Conservation (phyloP, 2,329 filamentous ascomycete genomes). For the Talaromyces rugulosus region DNA sequence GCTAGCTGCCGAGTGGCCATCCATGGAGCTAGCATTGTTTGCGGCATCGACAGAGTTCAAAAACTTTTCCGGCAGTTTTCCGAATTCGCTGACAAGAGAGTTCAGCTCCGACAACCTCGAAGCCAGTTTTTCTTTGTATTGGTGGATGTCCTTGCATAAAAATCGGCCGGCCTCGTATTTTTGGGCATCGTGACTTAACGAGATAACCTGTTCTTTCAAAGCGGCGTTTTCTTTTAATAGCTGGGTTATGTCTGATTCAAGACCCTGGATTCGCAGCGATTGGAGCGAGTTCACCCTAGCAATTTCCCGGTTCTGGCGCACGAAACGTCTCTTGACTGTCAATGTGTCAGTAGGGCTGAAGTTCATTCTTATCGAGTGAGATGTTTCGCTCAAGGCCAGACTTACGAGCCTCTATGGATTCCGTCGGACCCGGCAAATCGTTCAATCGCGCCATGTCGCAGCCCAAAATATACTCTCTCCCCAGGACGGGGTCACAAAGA, state of each 20-base stretch:
- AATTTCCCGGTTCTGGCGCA: slow-evolving; percentile 64
- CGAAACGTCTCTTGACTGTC: slow-evolving; percentile 60
- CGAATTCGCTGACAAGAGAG: slow-evolving; percentile 52
- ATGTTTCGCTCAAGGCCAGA: slow-evolving; percentile 10
- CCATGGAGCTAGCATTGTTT: neutral
- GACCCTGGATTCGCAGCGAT: slow-evolving; percentile 59
- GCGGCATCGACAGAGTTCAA: slow-evolving; percentile 17
- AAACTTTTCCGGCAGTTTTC: slow-evolving; percentile 34
- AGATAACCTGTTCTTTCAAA: slow-evolving; percentile 56
- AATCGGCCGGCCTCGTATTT: slow-evolving; percentile 41
- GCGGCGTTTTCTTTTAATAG: slow-evolving; percentile 58
- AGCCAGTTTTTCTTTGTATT: slow-evolving; percentile 53
- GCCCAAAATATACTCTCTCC: slow-evolving; percentile 8
- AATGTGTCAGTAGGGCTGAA: neutral
- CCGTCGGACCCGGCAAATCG: slow-evolving; percentile 40
- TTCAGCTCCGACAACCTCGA: slow-evolving; percentile 54
- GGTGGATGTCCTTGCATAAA: slow-evolving; percentile 45
- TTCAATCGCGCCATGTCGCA: slow-evolving; percentile 47
- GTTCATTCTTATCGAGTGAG: neutral
- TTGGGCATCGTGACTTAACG: slow-evolving; percentile 52
- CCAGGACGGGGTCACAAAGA: slow-evolving; percentile 1
- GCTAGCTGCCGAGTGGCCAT: neutral
- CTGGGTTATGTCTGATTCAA: slow-evolving; percentile 59
- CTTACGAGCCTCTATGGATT: slow-evolving; percentile 48
- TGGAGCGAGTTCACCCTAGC: slow-evolving; percentile 61